phyloP scores from a whole-genome alignment of 106 monocot genomes.

The Phalaenopsis aphrodite region DNA sequence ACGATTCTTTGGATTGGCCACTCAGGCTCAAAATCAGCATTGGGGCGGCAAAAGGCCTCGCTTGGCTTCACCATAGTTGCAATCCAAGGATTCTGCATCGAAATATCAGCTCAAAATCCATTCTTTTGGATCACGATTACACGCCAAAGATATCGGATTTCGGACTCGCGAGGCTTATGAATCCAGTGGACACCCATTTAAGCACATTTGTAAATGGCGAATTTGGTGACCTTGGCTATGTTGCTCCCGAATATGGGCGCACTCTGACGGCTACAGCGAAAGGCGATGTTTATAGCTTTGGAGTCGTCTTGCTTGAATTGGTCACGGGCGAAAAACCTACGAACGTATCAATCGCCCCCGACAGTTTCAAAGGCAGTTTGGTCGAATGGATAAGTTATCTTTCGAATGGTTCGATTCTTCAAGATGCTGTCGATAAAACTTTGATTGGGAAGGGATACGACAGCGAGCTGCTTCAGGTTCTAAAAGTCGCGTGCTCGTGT shows the following conservation, averaged over 20 bases:
- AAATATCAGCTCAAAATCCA: conserved; percentile 88
- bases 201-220: conserved; percentile 91
- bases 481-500: conserved; percentile 68
- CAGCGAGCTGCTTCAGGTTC: conserved; percentile 58
- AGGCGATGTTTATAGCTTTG: conserved; percentile 82
- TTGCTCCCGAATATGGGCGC: conserved; percentile 74
- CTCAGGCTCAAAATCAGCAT: conserved; percentile 63
- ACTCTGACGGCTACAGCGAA: conserved; percentile 78
- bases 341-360: conserved; percentile 55
- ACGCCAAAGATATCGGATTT: conserved; percentile 88
- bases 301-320: conserved; percentile 62
- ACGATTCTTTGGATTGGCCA: conserved; percentile 49
- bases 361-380: conserved; percentile 71
- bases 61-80: conserved; percentile 92
- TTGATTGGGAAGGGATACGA: conserved; percentile 69
- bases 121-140: conserved; percentile 73
- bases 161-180: conserved; percentile 84
- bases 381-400: conserved; percentile 78
- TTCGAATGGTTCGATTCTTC: conserved; percentile 52
- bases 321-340: conserved; percentile 77
- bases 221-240: conserved; percentile 87
- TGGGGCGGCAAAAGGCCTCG: conserved; percentile 71
- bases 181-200: conserved; percentile 86
- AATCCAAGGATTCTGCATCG: conserved; percentile 90
- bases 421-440: conserved; percentile 56